Conservation (phyloP, 805 yeast species). For the Starmera quercuum region DNA sequence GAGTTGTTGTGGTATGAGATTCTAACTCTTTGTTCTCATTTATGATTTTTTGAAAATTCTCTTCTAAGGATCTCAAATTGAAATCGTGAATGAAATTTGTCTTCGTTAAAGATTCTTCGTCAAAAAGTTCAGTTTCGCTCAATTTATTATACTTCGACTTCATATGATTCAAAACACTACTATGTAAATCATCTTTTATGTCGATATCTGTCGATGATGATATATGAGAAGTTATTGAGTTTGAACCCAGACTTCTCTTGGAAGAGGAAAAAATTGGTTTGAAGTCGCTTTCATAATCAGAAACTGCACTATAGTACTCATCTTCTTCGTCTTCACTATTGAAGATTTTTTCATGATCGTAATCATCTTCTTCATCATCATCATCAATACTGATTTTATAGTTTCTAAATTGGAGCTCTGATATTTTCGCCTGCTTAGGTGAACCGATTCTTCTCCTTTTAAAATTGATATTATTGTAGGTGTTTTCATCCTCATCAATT, state of each 20-base stretch:
- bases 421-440: too few species aligned
- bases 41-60: constrained; percentile 19
- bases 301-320: constrained; percentile 18
- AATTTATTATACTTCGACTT: constrained; percentile 1
- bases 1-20: constrained; percentile 1
- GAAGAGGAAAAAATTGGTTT: constrained; percentile 7
- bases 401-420: neutral
- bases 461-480: constrained; percentile 19
- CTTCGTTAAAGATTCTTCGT: constrained; percentile 9
- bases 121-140: constrained; percentile 11
- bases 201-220: neutral
- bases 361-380: constrained; percentile 9
- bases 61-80: constrained; percentile 18
- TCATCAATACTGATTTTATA: constrained; percentile 4
- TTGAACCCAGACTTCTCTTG: neutral
- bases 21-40: constrained; percentile 12
- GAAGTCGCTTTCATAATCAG: constrained; percentile 15
- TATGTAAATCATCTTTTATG: neutral
- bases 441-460: constrained; percentile 16
- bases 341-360: constrained; percentile 18
- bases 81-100: neutral
- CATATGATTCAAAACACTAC: neutral
- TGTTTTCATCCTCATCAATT: constrained; percentile 20
- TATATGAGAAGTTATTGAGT: neutral
- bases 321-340: constrained; percentile 20